Conservation (phyloP, 2,329 filamentous ascomycete species). For the Talaromyces sp. region DNA sequence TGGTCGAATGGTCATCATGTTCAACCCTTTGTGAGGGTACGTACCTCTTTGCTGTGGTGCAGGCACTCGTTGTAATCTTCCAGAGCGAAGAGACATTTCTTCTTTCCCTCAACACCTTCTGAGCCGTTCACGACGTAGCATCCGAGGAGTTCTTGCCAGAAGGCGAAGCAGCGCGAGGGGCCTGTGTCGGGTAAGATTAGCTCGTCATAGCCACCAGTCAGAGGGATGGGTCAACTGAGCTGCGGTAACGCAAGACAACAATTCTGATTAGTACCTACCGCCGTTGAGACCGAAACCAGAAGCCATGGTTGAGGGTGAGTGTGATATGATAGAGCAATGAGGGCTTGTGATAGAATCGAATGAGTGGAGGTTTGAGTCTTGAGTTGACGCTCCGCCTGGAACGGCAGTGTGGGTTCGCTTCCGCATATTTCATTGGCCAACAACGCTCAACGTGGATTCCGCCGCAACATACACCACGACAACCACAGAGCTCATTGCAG, state of each 20-base stretch:
- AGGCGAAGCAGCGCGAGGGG: slow-evolving; percentile 86
- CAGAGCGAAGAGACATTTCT: slow-evolving; percentile 77
- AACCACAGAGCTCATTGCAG: not conserved
- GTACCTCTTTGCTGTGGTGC: slow-evolving; percentile 97
- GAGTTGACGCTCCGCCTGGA: slow-evolving; percentile 22
- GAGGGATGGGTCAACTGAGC: slow-evolving; percentile 13
- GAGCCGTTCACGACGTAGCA: slow-evolving; percentile 96
- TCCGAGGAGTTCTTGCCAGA: slow-evolving; percentile 98
- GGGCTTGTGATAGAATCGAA: slow-evolving; percentile 8
- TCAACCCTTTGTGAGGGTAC: slow-evolving; percentile 23
- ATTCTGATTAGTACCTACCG: slow-evolving; percentile 38
- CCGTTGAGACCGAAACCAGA: slow-evolving; percentile 55
- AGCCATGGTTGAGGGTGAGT: slow-evolving; percentile 39
- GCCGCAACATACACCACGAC: slow-evolving; percentile 15
- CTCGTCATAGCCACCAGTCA: slow-evolving; percentile 15
- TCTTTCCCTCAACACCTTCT: slow-evolving; percentile 75
- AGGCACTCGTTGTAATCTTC: slow-evolving; percentile 99
- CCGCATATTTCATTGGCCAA: not conserved
- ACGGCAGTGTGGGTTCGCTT: slow-evolving; percentile 21
- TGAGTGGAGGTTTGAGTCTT: slow-evolving; percentile 8
- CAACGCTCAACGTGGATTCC: slow-evolving; percentile 17
- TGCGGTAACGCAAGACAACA: slow-evolving; percentile 13
- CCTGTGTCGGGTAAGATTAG: slow-evolving; percentile 42
- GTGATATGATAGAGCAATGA: not conserved
- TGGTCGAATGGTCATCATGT: not conserved